Conservation (phyloP, 2,329 filamentous ascomycete genomes). For the Eutypa lata region DNA sequence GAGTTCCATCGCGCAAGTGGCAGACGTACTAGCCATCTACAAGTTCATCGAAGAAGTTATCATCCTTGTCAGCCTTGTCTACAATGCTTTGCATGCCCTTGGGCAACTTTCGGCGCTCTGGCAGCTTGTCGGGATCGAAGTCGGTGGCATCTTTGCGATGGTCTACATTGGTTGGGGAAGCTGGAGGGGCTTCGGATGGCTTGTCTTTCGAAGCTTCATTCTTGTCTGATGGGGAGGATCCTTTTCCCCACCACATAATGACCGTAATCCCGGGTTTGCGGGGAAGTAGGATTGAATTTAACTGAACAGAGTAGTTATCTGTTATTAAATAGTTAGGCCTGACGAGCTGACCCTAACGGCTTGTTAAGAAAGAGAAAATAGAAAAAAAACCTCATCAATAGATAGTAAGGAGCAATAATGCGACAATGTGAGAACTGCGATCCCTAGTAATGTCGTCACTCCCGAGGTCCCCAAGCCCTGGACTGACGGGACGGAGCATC, state of each 20-base stretch:
- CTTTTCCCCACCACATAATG: conserved; percentile 29
- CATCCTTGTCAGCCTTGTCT: conserved; percentile 59
- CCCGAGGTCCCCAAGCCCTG: too few species aligned
- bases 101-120: conserved; percentile 49
- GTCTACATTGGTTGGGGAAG: conserved; percentile 20
- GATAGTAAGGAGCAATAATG: too few species aligned
- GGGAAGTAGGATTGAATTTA: neutral
- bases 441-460: too few species aligned
- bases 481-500: too few species aligned
- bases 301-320: too few species aligned
- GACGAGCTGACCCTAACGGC: too few species aligned
- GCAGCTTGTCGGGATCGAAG: conserved; percentile 46
- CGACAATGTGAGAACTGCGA: too few species aligned
- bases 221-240: conserved; percentile 25
- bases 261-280: neutral
- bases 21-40: conserved; percentile 72
- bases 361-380: too few species aligned
- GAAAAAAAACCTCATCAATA: too few species aligned
- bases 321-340: too few species aligned
- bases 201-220: conserved; percentile 22
- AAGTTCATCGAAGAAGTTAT: conserved; percentile 73
- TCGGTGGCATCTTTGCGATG: conserved; percentile 28
- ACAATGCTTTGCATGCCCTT: conserved; percentile 54
- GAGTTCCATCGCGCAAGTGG: conserved; percentile 1
- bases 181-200: conserved; percentile 16